phyloP scores from a whole-genome alignment of 2,329 filamentous ascomycete species.

The Pyricularia grisea region DNA sequence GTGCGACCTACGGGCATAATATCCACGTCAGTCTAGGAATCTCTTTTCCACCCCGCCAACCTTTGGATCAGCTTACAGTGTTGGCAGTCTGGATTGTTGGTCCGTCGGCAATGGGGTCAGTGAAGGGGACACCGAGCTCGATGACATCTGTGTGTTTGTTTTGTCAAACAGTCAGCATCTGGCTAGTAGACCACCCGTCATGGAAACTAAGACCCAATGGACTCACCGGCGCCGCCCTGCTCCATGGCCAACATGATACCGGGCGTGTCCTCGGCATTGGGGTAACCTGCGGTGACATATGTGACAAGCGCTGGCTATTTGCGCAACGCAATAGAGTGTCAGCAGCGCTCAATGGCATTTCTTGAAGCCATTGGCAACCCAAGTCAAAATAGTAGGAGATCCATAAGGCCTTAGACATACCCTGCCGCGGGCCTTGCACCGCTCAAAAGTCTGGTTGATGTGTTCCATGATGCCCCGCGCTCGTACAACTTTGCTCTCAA shows the following conservation, averaged over 20 bases:
- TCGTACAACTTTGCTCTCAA: constrained; percentile 1
- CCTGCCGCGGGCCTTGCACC: constrained; percentile 49
- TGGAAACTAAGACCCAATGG: not conserved
- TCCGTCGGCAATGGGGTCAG: constrained; percentile 94
- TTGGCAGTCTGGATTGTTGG: constrained; percentile 96
- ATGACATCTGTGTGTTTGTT: constrained; percentile 60
- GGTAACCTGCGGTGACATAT: constrained; percentile 93
- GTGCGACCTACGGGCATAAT: constrained; percentile 42
- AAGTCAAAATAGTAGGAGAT: not conserved
- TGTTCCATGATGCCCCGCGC: constrained; percentile 36
- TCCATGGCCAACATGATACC: constrained; percentile 84
- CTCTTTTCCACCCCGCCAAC: not conserved
- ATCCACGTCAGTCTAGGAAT: not conserved
- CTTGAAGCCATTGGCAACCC: not conserved
- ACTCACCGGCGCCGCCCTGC: constrained; percentile 77
- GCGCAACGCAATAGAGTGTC: not conserved
- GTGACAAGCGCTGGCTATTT: constrained; percentile 74
- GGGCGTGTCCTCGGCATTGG: constrained; percentile 70
- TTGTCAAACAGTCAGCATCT: not conserved
- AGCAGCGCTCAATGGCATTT: not conserved
- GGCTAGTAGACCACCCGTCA: not conserved
- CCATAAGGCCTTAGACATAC: constrained; percentile 26
- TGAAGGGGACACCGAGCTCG: constrained; percentile 93
- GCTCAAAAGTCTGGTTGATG: constrained; percentile 49
- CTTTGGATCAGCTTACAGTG: constrained; percentile 45